Conservation (phyloP, 768 basidiomycete genomes). For the Trametes cingulata region DNA sequence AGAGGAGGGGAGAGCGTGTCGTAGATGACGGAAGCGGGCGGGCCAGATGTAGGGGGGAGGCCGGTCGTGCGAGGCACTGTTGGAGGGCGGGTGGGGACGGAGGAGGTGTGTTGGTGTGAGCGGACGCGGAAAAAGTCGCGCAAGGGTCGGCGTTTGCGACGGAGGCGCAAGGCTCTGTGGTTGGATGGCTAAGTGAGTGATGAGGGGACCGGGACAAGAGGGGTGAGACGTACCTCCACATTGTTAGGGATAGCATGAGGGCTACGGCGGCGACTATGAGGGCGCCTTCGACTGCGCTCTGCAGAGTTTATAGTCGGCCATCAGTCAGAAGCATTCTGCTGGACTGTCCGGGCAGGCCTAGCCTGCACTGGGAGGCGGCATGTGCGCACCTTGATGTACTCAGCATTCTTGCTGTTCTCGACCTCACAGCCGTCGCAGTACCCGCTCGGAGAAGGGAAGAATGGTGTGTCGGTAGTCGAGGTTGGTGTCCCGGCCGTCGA, state of each 20-base stretch:
- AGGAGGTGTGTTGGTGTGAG: background rate
- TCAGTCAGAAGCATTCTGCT: no score
- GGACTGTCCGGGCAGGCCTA: background rate
- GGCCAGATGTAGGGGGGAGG: background rate
- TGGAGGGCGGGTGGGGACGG: background rate
- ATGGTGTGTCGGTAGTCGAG: conserved; percentile 7
- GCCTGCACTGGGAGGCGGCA: background rate
- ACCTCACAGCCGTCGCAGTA: background rate
- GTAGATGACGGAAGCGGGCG: conserved; percentile 7
- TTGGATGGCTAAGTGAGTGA: background rate
- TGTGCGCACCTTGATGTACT: conserved; percentile 13
- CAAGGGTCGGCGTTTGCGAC: conserved; percentile 4
- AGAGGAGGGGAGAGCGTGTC: conserved; percentile 1
- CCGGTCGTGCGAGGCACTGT: conserved; percentile 19
- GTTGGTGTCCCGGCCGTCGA: background rate
- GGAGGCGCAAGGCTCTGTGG: conserved; percentile 4
- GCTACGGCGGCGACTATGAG: conserved; percentile 11
- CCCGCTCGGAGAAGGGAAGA: conserved; percentile 10
- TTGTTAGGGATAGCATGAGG: background rate
- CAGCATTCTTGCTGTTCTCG: background rate
- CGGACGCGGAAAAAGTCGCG: conserved; percentile 11
- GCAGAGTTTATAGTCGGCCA: background rate
- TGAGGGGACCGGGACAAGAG: no score
- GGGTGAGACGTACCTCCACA: conserved; percentile 13
- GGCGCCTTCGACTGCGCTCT: conserved; percentile 19